These are phyloP conservation scores for Phytophthora ramorum DNA, from an alignment of 352 stramenopile species.

Conservation along the genomic window DNA sequence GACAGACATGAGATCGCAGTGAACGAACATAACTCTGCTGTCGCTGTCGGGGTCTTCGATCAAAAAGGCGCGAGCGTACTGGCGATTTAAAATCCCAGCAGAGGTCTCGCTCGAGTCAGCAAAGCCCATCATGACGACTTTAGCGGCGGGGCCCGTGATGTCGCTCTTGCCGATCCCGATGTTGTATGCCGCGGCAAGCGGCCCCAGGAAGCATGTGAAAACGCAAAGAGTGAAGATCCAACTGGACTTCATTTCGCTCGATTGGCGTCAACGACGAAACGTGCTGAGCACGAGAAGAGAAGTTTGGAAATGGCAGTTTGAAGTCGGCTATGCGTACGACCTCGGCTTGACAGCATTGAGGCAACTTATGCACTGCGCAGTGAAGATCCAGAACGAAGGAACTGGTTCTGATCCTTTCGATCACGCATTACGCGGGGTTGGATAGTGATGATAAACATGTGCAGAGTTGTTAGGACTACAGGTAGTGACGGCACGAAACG, in stretches of 20 bases:
- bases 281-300: not conserved
- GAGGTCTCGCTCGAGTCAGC: not conserved
- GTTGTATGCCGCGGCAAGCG: not conserved
- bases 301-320: not conserved
- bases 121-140: slow-evolving; percentile 4
- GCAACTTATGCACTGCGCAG: not conserved
- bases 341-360: not conserved
- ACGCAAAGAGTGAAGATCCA: not conserved
- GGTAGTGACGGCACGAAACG: too few relatives aligned
- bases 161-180: slow-evolving; percentile 3
- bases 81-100: not conserved
- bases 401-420: not conserved
- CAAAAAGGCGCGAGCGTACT: not conserved
- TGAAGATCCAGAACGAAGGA: not conserved
- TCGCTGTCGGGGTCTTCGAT: not conserved
- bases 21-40: not conserved
- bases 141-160: not conserved
- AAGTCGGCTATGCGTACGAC: not conserved
- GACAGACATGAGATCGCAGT: not conserved
- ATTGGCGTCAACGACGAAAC: not conserved
- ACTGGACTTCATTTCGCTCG: not conserved
- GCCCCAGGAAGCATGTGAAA: not conserved
- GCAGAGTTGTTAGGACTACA: too few relatives aligned
- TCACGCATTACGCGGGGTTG: not conserved
- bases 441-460: not conserved